Evolutionary conservation across 345 rosid species (phyloP).

Genomic region (Mallotus nudiflorus): DNA sequence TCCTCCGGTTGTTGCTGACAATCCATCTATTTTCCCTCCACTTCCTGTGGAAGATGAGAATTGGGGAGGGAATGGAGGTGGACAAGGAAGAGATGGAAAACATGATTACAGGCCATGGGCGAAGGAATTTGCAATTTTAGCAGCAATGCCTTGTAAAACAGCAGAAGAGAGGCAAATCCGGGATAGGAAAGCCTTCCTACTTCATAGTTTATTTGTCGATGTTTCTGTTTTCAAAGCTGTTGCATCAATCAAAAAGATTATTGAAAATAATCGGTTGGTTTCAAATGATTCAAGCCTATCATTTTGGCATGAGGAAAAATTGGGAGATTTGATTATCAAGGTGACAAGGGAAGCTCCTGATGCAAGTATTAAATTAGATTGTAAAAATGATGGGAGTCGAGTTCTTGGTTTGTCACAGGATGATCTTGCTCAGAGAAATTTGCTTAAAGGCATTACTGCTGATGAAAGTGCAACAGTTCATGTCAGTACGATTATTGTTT

Average conservation of each 20-base stretch:
- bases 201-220: conserved; percentile 38
- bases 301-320: conserved; percentile 22
- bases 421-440: conserved; percentile 36
- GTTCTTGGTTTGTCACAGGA: conserved; percentile 34
- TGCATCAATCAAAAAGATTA: conserved; percentile 18
- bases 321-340: conserved; percentile 30
- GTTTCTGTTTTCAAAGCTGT: conserved; percentile 36
- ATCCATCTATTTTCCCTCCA: conserved; percentile 30
- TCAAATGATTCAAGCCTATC: conserved; percentile 12
- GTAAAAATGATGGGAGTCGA: conserved; percentile 34
- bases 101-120: conserved; percentile 39
- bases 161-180: conserved; percentile 35
- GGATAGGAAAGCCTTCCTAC: conserved; percentile 38
- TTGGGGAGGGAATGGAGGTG: conserved; percentile 41
- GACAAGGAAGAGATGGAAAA: conserved; percentile 30
- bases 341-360: conserved; percentile 28
- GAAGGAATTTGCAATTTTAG: conserved; percentile 33
- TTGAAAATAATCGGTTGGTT: conserved; percentile 17
- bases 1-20: conserved; percentile 38
- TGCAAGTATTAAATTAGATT: conserved; percentile 31
- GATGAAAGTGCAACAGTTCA: conserved; percentile 41
- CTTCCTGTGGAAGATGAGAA: conserved; percentile 40
- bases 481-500: conserved; percentile 28
- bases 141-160: conserved; percentile 42
- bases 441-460: conserved; percentile 38